These are phyloP conservation scores for Sclerotinia borealis DNA, from an alignment of 2,329 filamentous ascomycete species.

Conservation along the genomic window DNA sequence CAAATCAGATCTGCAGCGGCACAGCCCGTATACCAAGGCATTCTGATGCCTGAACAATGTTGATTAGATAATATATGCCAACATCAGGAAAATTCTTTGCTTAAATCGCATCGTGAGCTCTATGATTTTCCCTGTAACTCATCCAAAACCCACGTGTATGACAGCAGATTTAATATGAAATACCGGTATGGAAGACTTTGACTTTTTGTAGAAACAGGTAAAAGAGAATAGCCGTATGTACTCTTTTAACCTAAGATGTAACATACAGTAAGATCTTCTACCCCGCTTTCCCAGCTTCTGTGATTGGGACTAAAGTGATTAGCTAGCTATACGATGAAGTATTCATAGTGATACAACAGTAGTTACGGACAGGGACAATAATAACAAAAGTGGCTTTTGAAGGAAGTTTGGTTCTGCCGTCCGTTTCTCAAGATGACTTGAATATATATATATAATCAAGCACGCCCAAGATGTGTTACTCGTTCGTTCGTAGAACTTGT, in stretches of 20 bases:
- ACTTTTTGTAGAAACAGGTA: background rate
- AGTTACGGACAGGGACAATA: background rate
- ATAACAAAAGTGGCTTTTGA: background rate
- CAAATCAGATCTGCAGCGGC: background rate
- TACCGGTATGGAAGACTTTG: too few relatives aligned
- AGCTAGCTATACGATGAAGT: background rate
- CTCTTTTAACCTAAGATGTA: background rate
- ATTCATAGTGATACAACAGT: background rate
- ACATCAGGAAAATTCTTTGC: background rate
- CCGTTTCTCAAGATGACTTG: too few relatives aligned
- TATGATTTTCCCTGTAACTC: background rate
- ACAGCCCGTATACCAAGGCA: background rate
- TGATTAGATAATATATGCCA: background rate
- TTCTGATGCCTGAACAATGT: background rate
- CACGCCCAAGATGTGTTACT: background rate
- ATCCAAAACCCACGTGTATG: background rate
- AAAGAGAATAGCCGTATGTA: too few relatives aligned
- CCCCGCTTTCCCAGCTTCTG: background rate
- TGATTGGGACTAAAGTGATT: background rate
- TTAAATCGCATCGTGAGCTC: background rate
- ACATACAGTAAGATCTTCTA: too few relatives aligned
- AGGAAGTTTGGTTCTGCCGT: background rate
- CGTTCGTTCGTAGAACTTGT: too few relatives aligned
- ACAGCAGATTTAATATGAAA: background rate
- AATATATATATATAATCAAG: background rate